Conservation (phyloP, 1,284 basidiomycete genomes). For the Laetiporus sulphureus region DNA sequence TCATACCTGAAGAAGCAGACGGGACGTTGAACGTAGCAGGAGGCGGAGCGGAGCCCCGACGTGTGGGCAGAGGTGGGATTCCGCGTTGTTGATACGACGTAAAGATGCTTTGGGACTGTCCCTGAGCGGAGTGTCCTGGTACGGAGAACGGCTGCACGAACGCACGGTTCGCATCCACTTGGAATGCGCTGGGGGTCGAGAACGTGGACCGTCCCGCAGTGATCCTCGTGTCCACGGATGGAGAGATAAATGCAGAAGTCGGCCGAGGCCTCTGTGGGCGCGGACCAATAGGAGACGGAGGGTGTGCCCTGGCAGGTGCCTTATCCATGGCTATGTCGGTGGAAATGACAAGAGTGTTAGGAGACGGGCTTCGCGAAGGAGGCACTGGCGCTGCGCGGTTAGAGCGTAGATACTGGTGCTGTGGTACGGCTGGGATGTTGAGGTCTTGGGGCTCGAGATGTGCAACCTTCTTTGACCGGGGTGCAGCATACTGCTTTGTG, state of each 20-base stretch:
- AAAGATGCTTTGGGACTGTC: conserved; percentile 6
- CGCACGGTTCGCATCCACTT: background rate
- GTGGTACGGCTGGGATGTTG: conserved; percentile 12
- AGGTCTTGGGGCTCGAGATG: conserved; percentile 4
- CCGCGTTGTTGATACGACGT: conserved; percentile 1
- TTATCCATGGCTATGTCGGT: conserved; percentile 14
- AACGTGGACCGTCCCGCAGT: background rate
- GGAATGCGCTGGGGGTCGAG: background rate
- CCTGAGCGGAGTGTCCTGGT: conserved; percentile 4
- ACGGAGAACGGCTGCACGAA: background rate
- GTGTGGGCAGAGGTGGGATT: conserved; percentile 9
- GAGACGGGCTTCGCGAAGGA: conserved; percentile 29
- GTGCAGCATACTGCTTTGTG: conserved; percentile 40
- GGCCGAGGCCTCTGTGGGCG: conserved; percentile 31
- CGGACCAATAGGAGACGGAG: conserved; percentile 44
- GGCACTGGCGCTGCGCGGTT: conserved; percentile 17
- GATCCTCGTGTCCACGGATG: conserved; percentile 2
- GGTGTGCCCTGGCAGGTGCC: conserved; percentile 31
- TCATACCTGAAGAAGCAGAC: background rate
- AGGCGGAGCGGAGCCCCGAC: conserved; percentile 9
- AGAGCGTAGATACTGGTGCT: conserved; percentile 13
- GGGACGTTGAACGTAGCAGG: conserved; percentile 4
- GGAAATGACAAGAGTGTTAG: conserved; percentile 17
- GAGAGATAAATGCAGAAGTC: conserved; percentile 21
- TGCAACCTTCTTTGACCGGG: conserved; percentile 20